Percentiles rank a stretch among this genome's conserved stretches.
Evolutionary conservation across 192 early-diverging fungal species (phyloP).

Genomic region (Coemansia sp.): DNA sequence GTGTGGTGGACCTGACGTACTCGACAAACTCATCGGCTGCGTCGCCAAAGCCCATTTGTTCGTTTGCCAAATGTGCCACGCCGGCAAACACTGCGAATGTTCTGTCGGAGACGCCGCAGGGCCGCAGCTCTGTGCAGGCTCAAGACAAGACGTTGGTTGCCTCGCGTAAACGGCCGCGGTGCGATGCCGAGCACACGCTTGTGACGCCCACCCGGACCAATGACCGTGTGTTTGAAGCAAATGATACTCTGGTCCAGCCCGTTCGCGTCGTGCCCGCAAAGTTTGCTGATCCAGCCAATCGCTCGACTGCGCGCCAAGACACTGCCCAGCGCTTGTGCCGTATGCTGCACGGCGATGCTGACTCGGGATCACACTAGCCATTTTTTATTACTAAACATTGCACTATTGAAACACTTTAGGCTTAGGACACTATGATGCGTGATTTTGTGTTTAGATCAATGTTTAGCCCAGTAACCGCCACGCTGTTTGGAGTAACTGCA

Average conservation of each 20-base stretch:
- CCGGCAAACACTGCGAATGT: constrained; percentile 15
- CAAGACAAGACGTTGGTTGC: constrained; percentile 30
- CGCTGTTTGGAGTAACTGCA: constrained; percentile 8
- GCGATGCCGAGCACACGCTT: not conserved
- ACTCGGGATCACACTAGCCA: not conserved
- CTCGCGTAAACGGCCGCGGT: not conserved
- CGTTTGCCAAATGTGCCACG: constrained; percentile 10
- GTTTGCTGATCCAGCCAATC: not conserved
- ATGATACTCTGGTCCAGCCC: constrained; percentile 35
- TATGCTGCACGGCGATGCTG: constrained; percentile 13
- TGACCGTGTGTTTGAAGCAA: not conserved
- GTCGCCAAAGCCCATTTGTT: constrained; percentile 16
- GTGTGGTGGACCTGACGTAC: constrained; percentile 29
- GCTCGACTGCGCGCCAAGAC: not conserved
- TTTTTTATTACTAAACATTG: not conserved
- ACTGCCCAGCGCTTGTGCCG: constrained; percentile 10
- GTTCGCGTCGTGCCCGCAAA: not conserved
- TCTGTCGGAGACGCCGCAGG: constrained; percentile 39
- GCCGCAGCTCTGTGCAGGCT: constrained; percentile 6
- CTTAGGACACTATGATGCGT: not conserved
- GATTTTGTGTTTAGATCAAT: constrained; percentile 19
- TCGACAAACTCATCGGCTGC: constrained; percentile 36
- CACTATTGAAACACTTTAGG: not conserved
- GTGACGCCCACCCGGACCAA: constrained; percentile 12
- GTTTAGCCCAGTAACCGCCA: constrained; percentile 13